Evolutionary conservation across 176 grass and related monocot genomes (phyloP).

Genomic region (Dactylis glomerata): DNA sequence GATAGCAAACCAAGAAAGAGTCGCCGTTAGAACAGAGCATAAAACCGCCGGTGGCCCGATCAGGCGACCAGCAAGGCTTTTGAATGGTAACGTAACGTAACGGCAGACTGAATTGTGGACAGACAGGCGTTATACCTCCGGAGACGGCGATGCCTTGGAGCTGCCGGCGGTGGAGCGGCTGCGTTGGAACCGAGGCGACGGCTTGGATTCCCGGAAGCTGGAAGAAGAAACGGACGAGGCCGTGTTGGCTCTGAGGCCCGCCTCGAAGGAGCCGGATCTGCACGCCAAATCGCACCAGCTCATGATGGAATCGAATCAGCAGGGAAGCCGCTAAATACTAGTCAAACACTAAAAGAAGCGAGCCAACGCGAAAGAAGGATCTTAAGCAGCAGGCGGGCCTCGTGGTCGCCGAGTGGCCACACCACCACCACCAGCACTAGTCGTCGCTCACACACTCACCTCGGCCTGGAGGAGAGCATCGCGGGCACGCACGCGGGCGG

Average conservation of each 20-base stretch:
- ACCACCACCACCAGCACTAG: too few species aligned
- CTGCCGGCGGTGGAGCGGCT: conserved; percentile 22
- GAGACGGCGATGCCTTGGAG: conserved; percentile 36
- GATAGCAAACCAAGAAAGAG: conserved; percentile 8
- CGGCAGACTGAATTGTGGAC: too few species aligned
- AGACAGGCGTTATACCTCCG: conserved; percentile 26
- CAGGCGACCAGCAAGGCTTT: background rate
- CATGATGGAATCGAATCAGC: conserved; percentile 17
- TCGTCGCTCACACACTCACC: conserved; percentile 18
- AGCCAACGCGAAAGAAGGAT: conserved; percentile 46
- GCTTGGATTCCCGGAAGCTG: conserved; percentile 7
- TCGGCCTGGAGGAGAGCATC: conserved; percentile 49
- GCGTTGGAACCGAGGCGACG: conserved; percentile 34
- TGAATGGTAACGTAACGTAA: background rate
- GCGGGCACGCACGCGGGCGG: conserved; percentile 22
- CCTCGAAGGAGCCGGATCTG: conserved; percentile 57
- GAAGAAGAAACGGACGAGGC: background rate
- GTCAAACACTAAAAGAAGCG: conserved; percentile 33
- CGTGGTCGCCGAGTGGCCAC: background rate
- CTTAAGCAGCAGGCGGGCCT: conserved; percentile 6
- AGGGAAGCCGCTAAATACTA: conserved; percentile 22
- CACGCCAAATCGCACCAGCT: conserved; percentile 39
- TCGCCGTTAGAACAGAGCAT: background rate
- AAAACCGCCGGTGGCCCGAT: background rate
- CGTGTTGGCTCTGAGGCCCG: conserved; percentile 28